These are phyloP conservation scores for Papiliotrema laurentii DNA, from an alignment of 1,284 basidiomycete species.

Conservation along the genomic window DNA sequence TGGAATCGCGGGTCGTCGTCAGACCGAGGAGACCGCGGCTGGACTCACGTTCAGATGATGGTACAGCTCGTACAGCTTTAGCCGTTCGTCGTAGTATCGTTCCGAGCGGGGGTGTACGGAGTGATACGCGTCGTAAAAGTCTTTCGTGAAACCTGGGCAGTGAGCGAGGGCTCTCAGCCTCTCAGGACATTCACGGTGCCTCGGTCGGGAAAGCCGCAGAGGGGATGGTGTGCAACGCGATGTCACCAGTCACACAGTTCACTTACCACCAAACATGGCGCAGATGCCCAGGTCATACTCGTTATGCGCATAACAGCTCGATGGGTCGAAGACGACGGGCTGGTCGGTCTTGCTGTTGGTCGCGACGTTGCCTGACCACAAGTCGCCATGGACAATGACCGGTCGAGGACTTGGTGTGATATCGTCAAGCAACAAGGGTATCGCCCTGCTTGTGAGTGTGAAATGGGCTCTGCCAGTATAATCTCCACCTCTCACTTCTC, in stretches of 20 bases:
- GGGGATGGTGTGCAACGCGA: too few species aligned
- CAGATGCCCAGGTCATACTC: conserved; percentile 82
- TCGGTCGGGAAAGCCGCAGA: too few species aligned
- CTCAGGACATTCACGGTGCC: too few species aligned
- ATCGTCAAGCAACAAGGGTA: conserved; percentile 65
- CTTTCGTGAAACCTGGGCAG: conserved; percentile 55
- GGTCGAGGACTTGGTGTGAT: conserved; percentile 58
- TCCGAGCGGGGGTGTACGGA: conserved; percentile 61
- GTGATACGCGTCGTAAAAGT: conserved; percentile 73
- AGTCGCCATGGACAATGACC: conserved; percentile 76
- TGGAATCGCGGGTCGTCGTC: neutral
- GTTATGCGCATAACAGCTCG: conserved; percentile 77
- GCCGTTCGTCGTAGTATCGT: conserved; percentile 68
- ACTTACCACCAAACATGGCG: conserved; percentile 68
- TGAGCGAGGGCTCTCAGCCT: too few species aligned
- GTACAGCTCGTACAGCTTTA: conserved; percentile 74
- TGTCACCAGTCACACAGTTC: neutral
- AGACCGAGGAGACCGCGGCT: neutral
- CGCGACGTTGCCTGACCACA: conserved; percentile 62
- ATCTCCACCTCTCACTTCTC: conserved; percentile 52
- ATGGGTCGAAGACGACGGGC: conserved; percentile 76
- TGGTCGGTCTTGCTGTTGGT: conserved; percentile 53
- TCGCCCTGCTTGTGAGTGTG: conserved; percentile 55
- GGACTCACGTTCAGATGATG: conserved; percentile 67
- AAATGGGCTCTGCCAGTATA: neutral